These are phyloP conservation scores for Dioszegia aurantiaca DNA, from an alignment of 768 basidiomycete species.

Conservation along the genomic window DNA sequence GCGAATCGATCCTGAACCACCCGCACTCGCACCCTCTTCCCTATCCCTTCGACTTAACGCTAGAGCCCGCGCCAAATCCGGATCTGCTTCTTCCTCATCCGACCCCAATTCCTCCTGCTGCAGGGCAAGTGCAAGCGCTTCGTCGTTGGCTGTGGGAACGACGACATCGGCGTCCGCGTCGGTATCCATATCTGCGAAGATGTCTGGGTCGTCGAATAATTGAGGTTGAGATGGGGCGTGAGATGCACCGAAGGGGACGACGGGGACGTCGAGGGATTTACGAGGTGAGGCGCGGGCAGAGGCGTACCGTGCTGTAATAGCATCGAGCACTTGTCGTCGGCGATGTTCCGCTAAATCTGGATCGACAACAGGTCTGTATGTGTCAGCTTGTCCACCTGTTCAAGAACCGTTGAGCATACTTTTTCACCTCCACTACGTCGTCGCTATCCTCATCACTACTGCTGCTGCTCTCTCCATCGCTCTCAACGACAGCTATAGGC, in stretches of 20 bases:
- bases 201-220: slow-evolving; percentile 12
- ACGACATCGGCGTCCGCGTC: slow-evolving; percentile 21
- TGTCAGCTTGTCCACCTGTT: neutral
- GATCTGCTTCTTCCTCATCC: slow-evolving; percentile 74
- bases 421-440: slow-evolving; percentile 17
- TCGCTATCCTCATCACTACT: slow-evolving; percentile 44
- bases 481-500: slow-evolving; percentile 80
- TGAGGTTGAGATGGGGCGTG: slow-evolving; percentile 6
- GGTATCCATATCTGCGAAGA: slow-evolving; percentile 12
- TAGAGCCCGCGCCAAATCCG: slow-evolving; percentile 60
- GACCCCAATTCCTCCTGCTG: slow-evolving; percentile 57
- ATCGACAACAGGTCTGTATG: slow-evolving; percentile 21
- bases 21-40: slow-evolving; percentile 24
- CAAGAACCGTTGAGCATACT: neutral
- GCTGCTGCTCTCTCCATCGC: slow-evolving; percentile 46
- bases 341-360: slow-evolving; percentile 41
- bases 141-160: slow-evolving; percentile 40
- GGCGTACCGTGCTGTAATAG: slow-evolving; percentile 43
- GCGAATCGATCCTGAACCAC: neutral
- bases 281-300: slow-evolving; percentile 19
- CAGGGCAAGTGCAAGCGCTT: slow-evolving; percentile 41
- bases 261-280: slow-evolving; percentile 37
- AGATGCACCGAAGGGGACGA: slow-evolving; percentile 36
- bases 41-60: slow-evolving; percentile 37
- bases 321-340: slow-evolving; percentile 46